These are phyloP conservation scores for Hypoxylon lenormandii DNA, from an alignment of 495 filamentous ascomycete genomes.

Conservation along the genomic window DNA sequence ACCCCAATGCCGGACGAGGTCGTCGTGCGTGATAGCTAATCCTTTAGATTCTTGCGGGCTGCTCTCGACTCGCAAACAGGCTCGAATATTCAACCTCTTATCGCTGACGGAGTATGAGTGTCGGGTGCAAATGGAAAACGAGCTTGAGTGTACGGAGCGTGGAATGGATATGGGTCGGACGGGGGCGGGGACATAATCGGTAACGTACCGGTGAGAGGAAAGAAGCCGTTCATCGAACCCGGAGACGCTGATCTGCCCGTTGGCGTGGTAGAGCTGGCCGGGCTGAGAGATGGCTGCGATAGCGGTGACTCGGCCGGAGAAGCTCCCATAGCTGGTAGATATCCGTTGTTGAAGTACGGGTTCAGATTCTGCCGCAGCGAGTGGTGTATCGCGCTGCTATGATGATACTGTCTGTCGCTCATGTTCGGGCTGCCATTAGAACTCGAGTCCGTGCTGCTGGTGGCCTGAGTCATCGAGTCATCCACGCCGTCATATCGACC, in stretches of 20 bases:
- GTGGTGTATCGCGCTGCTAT: slow-evolving; percentile 56
- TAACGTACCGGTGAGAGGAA: slow-evolving; percentile 57
- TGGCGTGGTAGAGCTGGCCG: slow-evolving; percentile 38
- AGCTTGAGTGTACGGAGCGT: slow-evolving; percentile 50
- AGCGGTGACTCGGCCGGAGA: slow-evolving; percentile 53
- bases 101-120: slow-evolving; percentile 57
- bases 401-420: slow-evolving; percentile 46
- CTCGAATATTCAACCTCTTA: slow-evolving; percentile 39
- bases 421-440: slow-evolving; percentile 55
- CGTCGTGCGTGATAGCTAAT: neutral
- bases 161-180: slow-evolving; percentile 48
- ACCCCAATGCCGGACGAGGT: neutral
- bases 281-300: slow-evolving; percentile 38
- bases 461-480: slow-evolving; percentile 44
- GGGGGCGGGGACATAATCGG: slow-evolving; percentile 47
- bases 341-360: slow-evolving; percentile 52
- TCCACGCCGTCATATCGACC: slow-evolving; percentile 54
- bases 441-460: slow-evolving; percentile 51
- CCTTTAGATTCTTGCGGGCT: neutral
- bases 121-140: slow-evolving; percentile 58
- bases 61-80: neutral
- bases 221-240: slow-evolving; percentile 39
- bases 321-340: slow-evolving; percentile 43
- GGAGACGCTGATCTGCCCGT: slow-evolving; percentile 45
- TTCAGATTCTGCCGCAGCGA: slow-evolving; percentile 51